A percentile compares a stretch with the other conserved stretches of the same genome.
These are phyloP conservation scores for Strobilomyces confusus DNA, from an alignment of 768 basidiomycete species.

Conservation along the genomic window DNA sequence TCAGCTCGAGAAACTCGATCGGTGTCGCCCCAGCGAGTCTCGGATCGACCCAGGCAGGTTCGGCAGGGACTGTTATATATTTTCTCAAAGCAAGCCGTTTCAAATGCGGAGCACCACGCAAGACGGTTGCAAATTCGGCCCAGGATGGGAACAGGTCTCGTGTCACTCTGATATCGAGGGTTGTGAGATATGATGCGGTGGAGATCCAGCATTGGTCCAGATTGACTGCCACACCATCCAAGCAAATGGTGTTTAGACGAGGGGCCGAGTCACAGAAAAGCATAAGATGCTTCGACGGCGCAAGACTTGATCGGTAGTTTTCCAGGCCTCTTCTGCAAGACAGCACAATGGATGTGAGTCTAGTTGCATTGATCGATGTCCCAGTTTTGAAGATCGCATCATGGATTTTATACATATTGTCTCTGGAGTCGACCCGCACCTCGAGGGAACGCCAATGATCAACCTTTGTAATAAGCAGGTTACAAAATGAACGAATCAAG, in stretches of 20 bases:
- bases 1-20: not conserved
- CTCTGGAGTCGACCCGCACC: rapidly evolving
- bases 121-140: not conserved
- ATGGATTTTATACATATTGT: not conserved
- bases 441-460: not conserved
- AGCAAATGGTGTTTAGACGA: not conserved
- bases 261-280: not conserved
- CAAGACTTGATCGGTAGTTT: not conserved
- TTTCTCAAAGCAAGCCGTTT: too few species aligned
- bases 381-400: not conserved
- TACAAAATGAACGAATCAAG: not conserved
- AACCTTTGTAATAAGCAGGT: not conserved
- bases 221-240: not conserved
- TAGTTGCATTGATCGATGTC: not conserved
- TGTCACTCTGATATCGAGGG: not conserved
- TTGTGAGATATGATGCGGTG: not conserved
- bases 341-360: not conserved
- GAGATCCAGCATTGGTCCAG: not conserved
- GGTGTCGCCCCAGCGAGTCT: too few species aligned
- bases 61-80: too few species aligned
- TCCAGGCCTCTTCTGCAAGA: too few species aligned
- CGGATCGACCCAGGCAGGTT: not conserved
- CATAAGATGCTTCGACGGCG: not conserved
- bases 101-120: not conserved
- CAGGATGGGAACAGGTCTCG: not conserved